These are phyloP conservation scores for Bifiguratus adelaidae DNA, from an alignment of 192 early-diverging fungal genomes.

Conservation along the genomic window DNA sequence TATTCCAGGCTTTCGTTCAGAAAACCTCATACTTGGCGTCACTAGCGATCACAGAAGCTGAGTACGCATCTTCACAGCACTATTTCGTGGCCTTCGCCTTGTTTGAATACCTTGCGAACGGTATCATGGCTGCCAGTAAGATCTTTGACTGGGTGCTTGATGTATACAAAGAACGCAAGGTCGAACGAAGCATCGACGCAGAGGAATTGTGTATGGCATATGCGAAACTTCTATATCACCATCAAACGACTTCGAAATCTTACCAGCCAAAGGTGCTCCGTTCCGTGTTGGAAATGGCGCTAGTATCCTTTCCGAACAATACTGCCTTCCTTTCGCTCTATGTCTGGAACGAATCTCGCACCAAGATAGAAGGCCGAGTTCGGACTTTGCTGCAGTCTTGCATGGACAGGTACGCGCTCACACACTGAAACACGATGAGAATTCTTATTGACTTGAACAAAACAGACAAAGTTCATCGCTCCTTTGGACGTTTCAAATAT, in stretches of 20 bases:
- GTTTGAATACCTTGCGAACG: constrained; percentile 29
- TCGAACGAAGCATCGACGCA: constrained; percentile 10
- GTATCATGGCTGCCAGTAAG: constrained; percentile 16
- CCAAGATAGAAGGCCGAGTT: constrained; percentile 49
- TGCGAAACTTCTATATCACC: constrained; percentile 18
- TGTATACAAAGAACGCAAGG: constrained; percentile 7
- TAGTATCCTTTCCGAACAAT: constrained; percentile 44
- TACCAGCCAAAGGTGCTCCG: constrained; percentile 35
- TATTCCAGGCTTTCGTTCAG: constrained; percentile 23
- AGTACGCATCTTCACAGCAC: constrained; percentile 16
- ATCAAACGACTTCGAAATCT: constrained; percentile 8
- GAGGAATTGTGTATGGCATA: constrained; percentile 26
- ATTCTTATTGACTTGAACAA: constrained; percentile 21
- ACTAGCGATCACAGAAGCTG: constrained; percentile 7
- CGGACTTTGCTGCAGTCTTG: constrained; percentile 20
- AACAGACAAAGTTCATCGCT: constrained; percentile 40
- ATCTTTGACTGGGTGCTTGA: constrained; percentile 23
- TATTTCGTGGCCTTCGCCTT: constrained; percentile 25
- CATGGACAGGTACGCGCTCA: constrained; percentile 23
- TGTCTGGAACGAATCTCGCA: constrained; percentile 47
- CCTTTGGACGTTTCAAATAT: constrained; percentile 44
- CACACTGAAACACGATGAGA: background rate
- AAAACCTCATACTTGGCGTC: constrained; percentile 23
- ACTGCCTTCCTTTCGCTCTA: constrained; percentile 37
- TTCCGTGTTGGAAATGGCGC: constrained; percentile 22